Percentiles rank a stretch among this genome's conserved stretches.
These are phyloP conservation scores for Debaryomyces tyrocola DNA, from an alignment of 805 yeast species.

Conservation along the genomic window DNA sequence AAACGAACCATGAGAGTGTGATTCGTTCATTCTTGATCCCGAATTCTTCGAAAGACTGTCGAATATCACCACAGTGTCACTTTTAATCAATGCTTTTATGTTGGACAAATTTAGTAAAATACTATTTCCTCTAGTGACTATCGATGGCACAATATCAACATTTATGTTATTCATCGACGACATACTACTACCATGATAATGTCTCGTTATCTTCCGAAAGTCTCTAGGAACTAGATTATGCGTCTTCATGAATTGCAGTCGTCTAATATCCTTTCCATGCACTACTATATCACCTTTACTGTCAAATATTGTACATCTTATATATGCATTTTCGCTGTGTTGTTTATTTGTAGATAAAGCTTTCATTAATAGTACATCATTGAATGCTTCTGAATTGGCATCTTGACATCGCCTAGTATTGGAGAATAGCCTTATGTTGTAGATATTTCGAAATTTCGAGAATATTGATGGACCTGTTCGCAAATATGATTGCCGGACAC, in stretches of 20 bases:
- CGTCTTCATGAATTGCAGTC: conserved; percentile 41
- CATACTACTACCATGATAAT: conserved; percentile 14
- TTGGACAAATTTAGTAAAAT: conserved; percentile 50
- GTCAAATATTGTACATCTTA: conserved; percentile 53
- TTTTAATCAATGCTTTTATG: conserved; percentile 51
- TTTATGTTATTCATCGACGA: conserved; percentile 17
- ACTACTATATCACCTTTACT: conserved; percentile 41
- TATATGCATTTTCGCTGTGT: conserved; percentile 29
- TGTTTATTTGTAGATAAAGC: conserved; percentile 16
- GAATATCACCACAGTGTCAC: conserved; percentile 54
- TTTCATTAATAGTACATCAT: conserved; percentile 20
- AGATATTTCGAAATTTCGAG: background rate
- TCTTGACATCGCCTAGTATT: background rate
- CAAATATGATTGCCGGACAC: background rate
- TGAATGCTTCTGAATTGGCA: conserved; percentile 1
- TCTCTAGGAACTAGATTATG: conserved; percentile 58
- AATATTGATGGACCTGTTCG: too few species aligned
- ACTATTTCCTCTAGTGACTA: conserved; percentile 47
- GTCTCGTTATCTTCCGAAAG: conserved; percentile 50
- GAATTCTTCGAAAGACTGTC: conserved; percentile 22
- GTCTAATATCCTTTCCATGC: conserved; percentile 46
- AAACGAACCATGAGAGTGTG: conserved; percentile 45
- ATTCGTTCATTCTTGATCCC: conserved; percentile 43
- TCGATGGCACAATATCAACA: conserved; percentile 57
- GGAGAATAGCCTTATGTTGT: too few species aligned